These are phyloP conservation scores for Didymella lethalis DNA, from an alignment of 2,329 filamentous ascomycete species.

Conservation along the genomic window DNA sequence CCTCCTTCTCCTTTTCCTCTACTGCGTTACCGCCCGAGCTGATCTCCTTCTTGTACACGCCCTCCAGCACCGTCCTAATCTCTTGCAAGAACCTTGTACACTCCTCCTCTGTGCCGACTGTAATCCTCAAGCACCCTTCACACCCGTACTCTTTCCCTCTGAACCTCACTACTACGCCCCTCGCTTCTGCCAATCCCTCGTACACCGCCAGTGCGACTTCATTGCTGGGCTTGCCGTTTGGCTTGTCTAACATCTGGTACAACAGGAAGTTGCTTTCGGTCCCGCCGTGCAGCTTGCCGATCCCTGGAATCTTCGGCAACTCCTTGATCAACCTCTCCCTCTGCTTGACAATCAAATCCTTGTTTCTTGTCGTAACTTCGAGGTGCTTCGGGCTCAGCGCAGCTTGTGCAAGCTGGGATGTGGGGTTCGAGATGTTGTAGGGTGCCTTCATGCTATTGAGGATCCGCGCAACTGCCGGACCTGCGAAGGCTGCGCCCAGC, in stretches of 20 bases:
- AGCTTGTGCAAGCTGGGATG: slow-evolving; percentile 78
- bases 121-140: slow-evolving; percentile 86
- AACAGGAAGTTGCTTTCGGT: slow-evolving; percentile 86
- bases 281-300: slow-evolving; percentile 84
- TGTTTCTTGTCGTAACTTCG: slow-evolving; percentile 74
- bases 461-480: slow-evolving; percentile 75
- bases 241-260: slow-evolving; percentile 80
- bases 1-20: slow-evolving; percentile 57
- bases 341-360: slow-evolving; percentile 75
- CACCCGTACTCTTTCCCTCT: slow-evolving; percentile 92
- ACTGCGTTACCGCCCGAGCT: slow-evolving; percentile 50
- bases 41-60: slow-evolving; percentile 54
- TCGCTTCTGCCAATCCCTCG: slow-evolving; percentile 80
- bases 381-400: slow-evolving; percentile 75
- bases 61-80: slow-evolving; percentile 62
- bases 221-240: slow-evolving; percentile 77
- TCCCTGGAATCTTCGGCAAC: slow-evolving; percentile 76
- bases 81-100: slow-evolving; percentile 79
- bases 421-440: slow-evolving; percentile 92
- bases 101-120: slow-evolving; percentile 88
- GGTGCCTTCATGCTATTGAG: slow-evolving; percentile 95
- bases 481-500: slow-evolving; percentile 84
- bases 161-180: slow-evolving; percentile 92
- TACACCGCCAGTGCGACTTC: slow-evolving; percentile 80
- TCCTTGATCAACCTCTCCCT: slow-evolving; percentile 77